These are phyloP conservation scores for Tetragonia tetragonoides DNA, from an alignment of 148 eudicot species.

Conservation along the genomic window DNA sequence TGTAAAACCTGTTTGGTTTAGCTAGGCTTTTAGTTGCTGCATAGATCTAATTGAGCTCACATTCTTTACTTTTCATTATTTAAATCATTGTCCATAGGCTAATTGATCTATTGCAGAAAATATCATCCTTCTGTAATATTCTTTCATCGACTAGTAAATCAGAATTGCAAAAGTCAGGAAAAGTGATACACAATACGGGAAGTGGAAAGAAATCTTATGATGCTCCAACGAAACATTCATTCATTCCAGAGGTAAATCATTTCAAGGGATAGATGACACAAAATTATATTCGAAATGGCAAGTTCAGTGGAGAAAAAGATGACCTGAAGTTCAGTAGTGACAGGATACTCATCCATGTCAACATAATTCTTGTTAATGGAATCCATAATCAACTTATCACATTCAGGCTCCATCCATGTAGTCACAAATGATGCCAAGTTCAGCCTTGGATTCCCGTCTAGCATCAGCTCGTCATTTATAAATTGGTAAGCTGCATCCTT, in stretches of 20 bases:
- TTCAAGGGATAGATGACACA: neutral
- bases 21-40: too few relatives aligned
- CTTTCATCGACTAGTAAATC: too few relatives aligned
- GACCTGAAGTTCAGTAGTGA: conserved; percentile 70
- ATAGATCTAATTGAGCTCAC: too few relatives aligned
- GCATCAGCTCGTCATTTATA: conserved; percentile 71
- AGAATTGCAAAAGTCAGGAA: too few relatives aligned
- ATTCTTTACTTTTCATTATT: too few relatives aligned
- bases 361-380: conserved; percentile 15
- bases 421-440: conserved; percentile 85
- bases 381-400: conserved; percentile 72
- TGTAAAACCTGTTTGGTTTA: too few relatives aligned
- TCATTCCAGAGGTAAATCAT: neutral
- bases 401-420: conserved; percentile 94
- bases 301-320: neutral
- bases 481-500: conserved; percentile 87
- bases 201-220: too few relatives aligned
- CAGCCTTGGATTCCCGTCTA: conserved; percentile 84
- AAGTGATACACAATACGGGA: too few relatives aligned
- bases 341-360: conserved; percentile 14
- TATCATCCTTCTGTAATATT: too few relatives aligned
- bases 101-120: too few relatives aligned
- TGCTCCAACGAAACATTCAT: neutral
- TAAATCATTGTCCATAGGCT: too few relatives aligned
- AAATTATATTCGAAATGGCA: neutral